Evolutionary conservation across 345 rosid genomes (phyloP), one percentile per base, ranked within the genome.

Genomic region (Corchorus olitorius): DNA sequence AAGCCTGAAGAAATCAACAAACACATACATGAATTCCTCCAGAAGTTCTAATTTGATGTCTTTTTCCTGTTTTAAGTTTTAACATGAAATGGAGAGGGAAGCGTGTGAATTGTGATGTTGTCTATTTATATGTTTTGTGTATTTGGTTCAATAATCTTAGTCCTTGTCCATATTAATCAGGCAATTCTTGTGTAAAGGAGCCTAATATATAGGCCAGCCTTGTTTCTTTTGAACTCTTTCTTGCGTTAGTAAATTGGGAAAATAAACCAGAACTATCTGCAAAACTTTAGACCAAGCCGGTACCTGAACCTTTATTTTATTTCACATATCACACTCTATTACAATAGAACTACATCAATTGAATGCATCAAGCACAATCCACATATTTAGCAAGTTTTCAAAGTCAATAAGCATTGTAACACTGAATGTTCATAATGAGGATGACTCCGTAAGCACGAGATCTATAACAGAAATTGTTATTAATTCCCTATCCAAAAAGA

Each of bases 1-100:
- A 88, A 75, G 70, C 86, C 94, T 11, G 84, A 87, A 12, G 94
- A 83, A 80, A 84, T 93, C 84, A 89, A 65, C 62, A 75, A 65
- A n/a, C 91, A 91, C 77, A 93, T 96, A 66, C 72, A 87, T 56
- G 87, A 81, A 19, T 92, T 88, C 83, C 83, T 90, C 59, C 70
- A 59, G 5, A 84, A 71, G 84, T 75, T 75, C 75, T 78, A 65
- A 70, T 53, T 9, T 53, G 27, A 52, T 6, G n/a, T 71, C 5
- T 35, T 61, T 7, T 11, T 16, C 70, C 14, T 74, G 69, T 74
- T 17, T 20, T 53, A 58, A 13, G 63, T 74, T 17, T 15, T 53
- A 58, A 13, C 5, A 14, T 20, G 19, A 34, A 15, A 4, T 4
- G 5, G 33, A 5, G 17, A 7, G 39, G 64, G 64, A 6, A 11